Evolutionary conservation across 179 eudicot species (phyloP).

Genomic region (Beta corolliflora): DNA sequence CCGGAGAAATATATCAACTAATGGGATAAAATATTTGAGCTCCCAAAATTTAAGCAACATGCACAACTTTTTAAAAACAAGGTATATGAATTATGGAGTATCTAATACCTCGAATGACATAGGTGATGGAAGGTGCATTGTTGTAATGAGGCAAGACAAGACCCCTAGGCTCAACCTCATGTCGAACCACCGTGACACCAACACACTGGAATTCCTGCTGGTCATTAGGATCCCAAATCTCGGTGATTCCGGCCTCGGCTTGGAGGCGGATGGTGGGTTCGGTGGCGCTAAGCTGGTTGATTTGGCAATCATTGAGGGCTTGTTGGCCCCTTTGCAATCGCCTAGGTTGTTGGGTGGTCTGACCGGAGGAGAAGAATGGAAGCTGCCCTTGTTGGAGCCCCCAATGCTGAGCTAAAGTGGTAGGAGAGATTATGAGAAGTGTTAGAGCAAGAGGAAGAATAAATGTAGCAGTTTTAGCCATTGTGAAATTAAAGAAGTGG

Average conservation of each 20-base stretch:
- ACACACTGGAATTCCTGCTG: constrained; percentile 33
- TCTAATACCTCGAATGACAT: constrained; percentile 26
- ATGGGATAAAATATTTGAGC: too few species aligned
- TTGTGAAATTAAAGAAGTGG: not conserved
- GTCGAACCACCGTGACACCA: constrained; percentile 31
- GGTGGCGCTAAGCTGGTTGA: constrained; percentile 30
- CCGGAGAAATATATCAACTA: too few species aligned
- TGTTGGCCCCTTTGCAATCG: constrained; percentile 33
- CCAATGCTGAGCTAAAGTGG: constrained; percentile 25
- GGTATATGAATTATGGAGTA: too few species aligned
- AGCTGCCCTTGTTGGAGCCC: constrained; percentile 20
- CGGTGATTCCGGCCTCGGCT: constrained; percentile 33
- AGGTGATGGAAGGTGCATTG: constrained; percentile 32
- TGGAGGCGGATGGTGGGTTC: constrained; percentile 30
- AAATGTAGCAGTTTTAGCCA: constrained; percentile 12
- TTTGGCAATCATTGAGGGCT: constrained; percentile 23
- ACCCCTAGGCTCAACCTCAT: constrained; percentile 30
- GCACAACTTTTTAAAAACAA: too few species aligned
- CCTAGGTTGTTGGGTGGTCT: constrained; percentile 1
- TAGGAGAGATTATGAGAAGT: constrained; percentile 22
- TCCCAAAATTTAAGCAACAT: too few species aligned
- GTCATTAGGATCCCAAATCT: constrained; percentile 32
- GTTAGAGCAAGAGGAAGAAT: constrained; percentile 28
- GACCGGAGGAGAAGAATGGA: not conserved
- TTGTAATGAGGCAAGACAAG: constrained; percentile 36